Base-by-base conservation (phyloP, 371 early-diverging fungal species). In the Haplosporangium sp. region DNA sequence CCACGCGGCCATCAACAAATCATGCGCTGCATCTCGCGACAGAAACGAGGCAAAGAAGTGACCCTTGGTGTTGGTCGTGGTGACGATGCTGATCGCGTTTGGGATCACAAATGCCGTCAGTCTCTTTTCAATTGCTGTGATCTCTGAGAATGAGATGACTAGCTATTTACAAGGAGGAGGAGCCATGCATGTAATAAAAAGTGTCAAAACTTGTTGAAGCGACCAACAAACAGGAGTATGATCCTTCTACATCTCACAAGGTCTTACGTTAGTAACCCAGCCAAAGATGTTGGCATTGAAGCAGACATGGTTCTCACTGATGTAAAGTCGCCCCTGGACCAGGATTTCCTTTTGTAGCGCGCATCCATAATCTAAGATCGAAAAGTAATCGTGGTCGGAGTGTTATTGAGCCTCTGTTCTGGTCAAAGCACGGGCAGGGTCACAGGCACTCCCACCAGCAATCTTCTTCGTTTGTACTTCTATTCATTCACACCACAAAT, bases 201-300 rank as follows among this genome's bases (percentile, higher is more conserved):
- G 8, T 13, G 29, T 41, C 14, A 29, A 29, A 29, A 29, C 29
- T 4, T 36, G 12, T 5, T 12, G 43, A 36, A 57, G 56, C 18
- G 53, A 37, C 37, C 38, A 14, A 55, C 50, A 50, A 54, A 53
- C 6, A 16, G 12, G 55, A 54, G 55, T 6, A 14, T 11, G 52
- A 23, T 20, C 12, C 52, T 18, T 5, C 12, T 6, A 52, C 21
- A 52, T 18, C 9, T 8, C 13, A 9, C 6, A 36, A 21, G 4
- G 18, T 51, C 82, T 75, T 86, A 94, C 91, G 68, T 92, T 92
- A 23, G 94, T 97, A 42, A 97, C 90, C 92, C 96, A 97, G n/a
- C 98, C 97, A 82, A 98, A 93, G 60, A 98, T 96, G 74, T 95
- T 97, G 62, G 98, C 94, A 74, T 97, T 90, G 75, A 98, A 98